Evolutionary conservation across 1,139 yeast species (phyloP), one percentile per base, ranked within the genome.

Genomic region (Debaryomyces nepalensis): DNA sequence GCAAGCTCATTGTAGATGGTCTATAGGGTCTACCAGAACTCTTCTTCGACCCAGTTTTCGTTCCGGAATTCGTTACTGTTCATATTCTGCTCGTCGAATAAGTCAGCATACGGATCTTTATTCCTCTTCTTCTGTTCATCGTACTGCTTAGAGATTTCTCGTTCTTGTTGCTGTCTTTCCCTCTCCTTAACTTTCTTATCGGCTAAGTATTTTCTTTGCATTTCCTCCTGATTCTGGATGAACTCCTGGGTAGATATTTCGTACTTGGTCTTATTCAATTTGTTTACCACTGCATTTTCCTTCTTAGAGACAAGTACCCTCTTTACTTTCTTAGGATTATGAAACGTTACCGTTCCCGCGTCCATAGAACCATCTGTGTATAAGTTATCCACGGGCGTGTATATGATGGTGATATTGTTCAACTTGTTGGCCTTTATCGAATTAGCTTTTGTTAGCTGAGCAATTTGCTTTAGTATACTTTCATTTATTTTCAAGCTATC

Each of bases 281-380:
- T 73, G 55, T 86, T 87, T 38, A 87, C 59, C 2, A 84, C 68
- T n/a, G 77, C 66, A 53, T 84, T 86, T 36, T 84, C 83, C 46
- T 84, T 75, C 36, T 75, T 76, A 41, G 73, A 75, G 24, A 88
- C 75, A 50, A 73, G 75, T 20, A 81, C 61, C 47, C 81, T 73
- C 49, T 71, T 79, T 23, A 85, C 84, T 40, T 65, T 64, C 47
- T 74, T 73, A 3, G 73, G 73, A 42, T 83, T 81, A 36, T 76
- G 70, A 61, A 87, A 88, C 1, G 88, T 79, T 4, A 87, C 96
- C 35, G 90, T 89, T 4, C 96, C 96, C n/a, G 78, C 79, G 39
- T 81, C 90, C 95, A 87, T 87, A 30, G 79, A 77, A 4, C 85
- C 86, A 43, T 81, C 82, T 49, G 87, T 84, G 39, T 77, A 75